Percentiles rank a stretch among this genome's conserved stretches.
These are phyloP conservation scores for Hura crepitans DNA, from an alignment of 441 rosid genomes.

Conservation along the genomic window DNA sequence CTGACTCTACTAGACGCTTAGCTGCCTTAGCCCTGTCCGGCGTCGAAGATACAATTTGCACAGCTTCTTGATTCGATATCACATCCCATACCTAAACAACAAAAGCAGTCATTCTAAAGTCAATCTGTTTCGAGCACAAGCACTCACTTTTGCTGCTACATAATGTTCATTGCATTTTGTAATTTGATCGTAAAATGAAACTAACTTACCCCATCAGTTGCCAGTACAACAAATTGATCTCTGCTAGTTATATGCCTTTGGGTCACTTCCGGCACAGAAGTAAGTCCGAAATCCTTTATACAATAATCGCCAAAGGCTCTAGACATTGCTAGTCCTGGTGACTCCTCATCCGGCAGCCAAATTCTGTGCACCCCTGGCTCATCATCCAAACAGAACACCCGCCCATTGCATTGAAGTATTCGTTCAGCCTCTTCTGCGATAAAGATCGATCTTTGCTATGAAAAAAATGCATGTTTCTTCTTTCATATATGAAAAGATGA, in stretches of 20 bases:
- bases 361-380: slow-evolving; percentile 84
- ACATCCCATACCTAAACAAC: slow-evolving; percentile 98
- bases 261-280: slow-evolving; percentile 69
- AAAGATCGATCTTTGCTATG: no score
- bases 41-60: slow-evolving; percentile 56
- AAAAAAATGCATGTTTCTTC: no score
- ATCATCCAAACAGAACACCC: slow-evolving; percentile 58
- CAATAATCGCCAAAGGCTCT: slow-evolving; percentile 91
- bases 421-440: slow-evolving; percentile 90
- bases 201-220: slow-evolving; percentile 70
- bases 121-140: no score
- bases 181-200: neutral
- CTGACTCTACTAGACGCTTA: slow-evolving; percentile 60
- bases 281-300: slow-evolving; percentile 81
- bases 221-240: slow-evolving; percentile 75
- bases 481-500: no score
- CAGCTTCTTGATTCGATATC: slow-evolving; percentile 71
- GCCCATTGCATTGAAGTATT: slow-evolving; percentile 57
- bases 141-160: no score
- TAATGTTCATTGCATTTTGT: no score
- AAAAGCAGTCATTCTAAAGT: no score
- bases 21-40: slow-evolving; percentile 57
- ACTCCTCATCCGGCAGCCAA: slow-evolving; percentile 59
- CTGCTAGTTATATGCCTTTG: slow-evolving; percentile 49
- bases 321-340: slow-evolving; percentile 77